phyloP scores from a whole-genome alignment of 208 protist genomes.

The Acanthamoeba quina region DNA sequence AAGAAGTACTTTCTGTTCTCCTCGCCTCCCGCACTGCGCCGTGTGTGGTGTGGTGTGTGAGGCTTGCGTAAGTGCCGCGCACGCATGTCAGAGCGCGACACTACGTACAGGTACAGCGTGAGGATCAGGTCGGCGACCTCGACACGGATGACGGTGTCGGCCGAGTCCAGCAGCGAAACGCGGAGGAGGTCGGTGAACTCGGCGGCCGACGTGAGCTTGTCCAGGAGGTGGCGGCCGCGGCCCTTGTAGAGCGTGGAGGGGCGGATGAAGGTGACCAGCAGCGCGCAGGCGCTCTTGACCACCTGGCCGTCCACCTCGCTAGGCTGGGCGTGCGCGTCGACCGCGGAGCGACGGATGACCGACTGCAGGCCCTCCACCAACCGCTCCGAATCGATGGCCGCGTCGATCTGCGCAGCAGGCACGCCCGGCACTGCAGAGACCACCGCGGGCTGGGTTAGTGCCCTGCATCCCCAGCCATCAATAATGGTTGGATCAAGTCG shows the following conservation, averaged over 20 bases:
- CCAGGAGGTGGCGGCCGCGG: background rate
- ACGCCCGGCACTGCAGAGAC: background rate
- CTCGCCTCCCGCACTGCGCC: background rate
- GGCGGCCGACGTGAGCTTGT: background rate
- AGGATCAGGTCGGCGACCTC: slow-evolving; percentile 15
- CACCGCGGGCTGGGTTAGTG: no score
- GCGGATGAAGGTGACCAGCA: background rate
- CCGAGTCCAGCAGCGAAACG: background rate
- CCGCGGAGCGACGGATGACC: slow-evolving; percentile 9
- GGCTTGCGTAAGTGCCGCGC: no score
- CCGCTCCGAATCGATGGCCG: background rate
- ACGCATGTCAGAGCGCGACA: background rate
- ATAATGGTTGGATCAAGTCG: no score
- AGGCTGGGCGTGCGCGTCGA: background rate
- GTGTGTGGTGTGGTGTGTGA: no score
- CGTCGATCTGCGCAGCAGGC: background rate
- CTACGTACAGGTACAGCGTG: slow-evolving; percentile 4
- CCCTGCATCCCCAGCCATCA: background rate
- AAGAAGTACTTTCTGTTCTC: background rate
- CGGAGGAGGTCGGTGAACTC: slow-evolving; percentile 15
- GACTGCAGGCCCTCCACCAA: slow-evolving; percentile 8
- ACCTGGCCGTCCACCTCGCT: slow-evolving; percentile 47
- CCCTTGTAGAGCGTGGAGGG: background rate
- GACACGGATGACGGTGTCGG: background rate
- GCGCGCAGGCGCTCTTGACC: background rate